Evolutionary conservation across 2,329 filamentous ascomycete species (phyloP), one percentile per base, ranked within the genome.

Genomic region (Sarocladiaceae sp.): DNA sequence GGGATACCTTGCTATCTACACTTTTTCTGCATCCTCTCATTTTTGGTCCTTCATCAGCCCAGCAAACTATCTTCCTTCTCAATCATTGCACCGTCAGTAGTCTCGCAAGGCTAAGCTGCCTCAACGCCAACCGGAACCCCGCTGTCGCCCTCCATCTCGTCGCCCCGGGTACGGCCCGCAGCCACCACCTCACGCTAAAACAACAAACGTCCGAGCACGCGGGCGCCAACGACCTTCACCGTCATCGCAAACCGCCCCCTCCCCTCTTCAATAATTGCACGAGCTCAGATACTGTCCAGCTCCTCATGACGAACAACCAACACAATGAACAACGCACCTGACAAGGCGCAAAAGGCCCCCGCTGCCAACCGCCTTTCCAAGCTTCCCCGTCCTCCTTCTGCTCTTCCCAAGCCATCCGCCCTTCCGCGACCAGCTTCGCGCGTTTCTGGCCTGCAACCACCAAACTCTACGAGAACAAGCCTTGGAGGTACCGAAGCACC

Each of bases 341-440:
- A 33, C 16, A 43, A 33, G 40, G 27, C 64, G 16, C 23, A 33
- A 6, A 43, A 33, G 40, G 27, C 64, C 15, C 23, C 37, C 7
- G 37, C 23, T 29, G 40, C 29, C 40, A 43, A 43, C 27, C 63
- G 66, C 23, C 45, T 60, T 19, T 69, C 66, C 23, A 63, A 65
- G 47, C 58, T 69, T 10, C 58, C 64, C 23, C 54, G 59, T 13
- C 54, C 61, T 11, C 51, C 54, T 3, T 64, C 63, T 11, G 55
- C 49, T 27, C 55, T 64, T 24, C 56, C 62, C 27, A 60, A 60
- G 37, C 59, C 60, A 4, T 50, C 55, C 9, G 41, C 47, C 18
- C 41, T 57, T 23, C 54, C 54, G 2, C 47, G 53, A 13, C 58
- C 59, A 1, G 42, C 58, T 3, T 58, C 60, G 9, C 23, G 33